phyloP scores from a whole-genome alignment of 495 filamentous ascomycete genomes.

The Aspergillus saccharolyticus region DNA sequence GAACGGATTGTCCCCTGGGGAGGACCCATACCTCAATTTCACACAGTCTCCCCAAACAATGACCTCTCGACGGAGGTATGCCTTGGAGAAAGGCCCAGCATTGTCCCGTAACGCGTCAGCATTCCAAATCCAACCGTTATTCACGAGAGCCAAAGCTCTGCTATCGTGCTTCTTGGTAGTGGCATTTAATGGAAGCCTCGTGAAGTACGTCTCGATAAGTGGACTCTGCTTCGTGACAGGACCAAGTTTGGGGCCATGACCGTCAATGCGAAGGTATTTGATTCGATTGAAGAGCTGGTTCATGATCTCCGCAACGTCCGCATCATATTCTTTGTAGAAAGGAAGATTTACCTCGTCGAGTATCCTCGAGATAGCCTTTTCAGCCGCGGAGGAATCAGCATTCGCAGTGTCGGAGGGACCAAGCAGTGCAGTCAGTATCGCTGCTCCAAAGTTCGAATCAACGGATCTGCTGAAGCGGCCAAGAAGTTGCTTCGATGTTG shows the following conservation, averaged over 20 bases:
- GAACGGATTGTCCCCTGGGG: slow-evolving; percentile 81
- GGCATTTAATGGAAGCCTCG: slow-evolving; percentile 76
- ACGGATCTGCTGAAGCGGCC: slow-evolving; percentile 69
- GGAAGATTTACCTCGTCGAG: slow-evolving; percentile 82
- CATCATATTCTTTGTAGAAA: slow-evolving; percentile 87
- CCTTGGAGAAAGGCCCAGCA: slow-evolving; percentile 79
- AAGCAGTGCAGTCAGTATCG: slow-evolving; percentile 60
- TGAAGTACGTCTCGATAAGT: slow-evolving; percentile 95
- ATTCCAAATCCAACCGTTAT: slow-evolving; percentile 99
- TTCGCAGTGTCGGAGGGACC: slow-evolving; percentile 57
- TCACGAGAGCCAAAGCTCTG: slow-evolving; percentile 76
- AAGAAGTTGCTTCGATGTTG: slow-evolving; percentile 65
- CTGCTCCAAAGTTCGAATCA: slow-evolving; percentile 63
- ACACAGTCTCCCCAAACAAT: slow-evolving; percentile 99
- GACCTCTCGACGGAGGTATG: slow-evolving; percentile 89
- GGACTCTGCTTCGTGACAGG: slow-evolving; percentile 69
- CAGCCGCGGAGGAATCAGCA: slow-evolving; percentile 33
- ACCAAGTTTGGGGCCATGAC: slow-evolving; percentile 83
- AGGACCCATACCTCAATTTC: slow-evolving; percentile 84
- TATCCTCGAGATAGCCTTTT: slow-evolving; percentile 51
- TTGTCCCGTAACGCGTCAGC: slow-evolving; percentile 91
- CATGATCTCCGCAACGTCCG: slow-evolving; percentile 73
- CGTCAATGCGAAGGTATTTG: slow-evolving; percentile 87
- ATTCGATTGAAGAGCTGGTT: slow-evolving; percentile 90
- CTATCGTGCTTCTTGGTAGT: slow-evolving; percentile 70